Evolutionary conservation across 352 stramenopile genomes (phyloP), one percentile per base, ranked within the genome.

Genomic region (Globisporangium paddicum): DNA sequence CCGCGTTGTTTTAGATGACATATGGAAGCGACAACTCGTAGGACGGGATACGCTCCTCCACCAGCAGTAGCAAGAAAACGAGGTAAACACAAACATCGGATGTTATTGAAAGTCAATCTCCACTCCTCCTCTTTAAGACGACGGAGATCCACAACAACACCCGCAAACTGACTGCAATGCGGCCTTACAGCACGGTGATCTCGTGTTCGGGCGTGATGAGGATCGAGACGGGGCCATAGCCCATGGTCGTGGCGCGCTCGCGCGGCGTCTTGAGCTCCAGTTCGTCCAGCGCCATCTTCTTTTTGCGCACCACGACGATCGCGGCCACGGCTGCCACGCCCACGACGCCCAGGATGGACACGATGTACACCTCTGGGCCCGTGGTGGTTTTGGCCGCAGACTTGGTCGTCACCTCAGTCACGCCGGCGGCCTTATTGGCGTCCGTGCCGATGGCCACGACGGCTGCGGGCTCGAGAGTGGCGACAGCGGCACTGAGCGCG

Each of bases 251-350:
- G 1, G 66, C 64, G 5, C 51, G 63, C 1, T 68, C 67, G 7
- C 51, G 63, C 14, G 80, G 78, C 1, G 70, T 85, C 72, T 90
- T 88, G 41, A 60, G 62, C 41, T 87, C 72, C 25, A 86, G 55
- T 19, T 73, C 79, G 23, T 89, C 79, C 8, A 89, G 57, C 38
- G 65, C 23, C 28, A 65, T 56, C 72, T 89, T 87, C 69, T 89
- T 89, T 71, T 81, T 78, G 53, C 79, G 79, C 25, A 86, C 54
- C 0, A 73, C 79, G 18, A 89, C 66, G 62, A 89, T 85, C 14
- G 67, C 76, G 0, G 68, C 70, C 2, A 55, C 79, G 8, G 79
- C 79, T 5, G 86, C 75, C 47, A 81, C 64, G 34, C 64, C 76
- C 1, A 73, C 74, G 5, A 55, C 69, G 2, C 63, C 62, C 25